Conservation (phyloP, 148 eudicot species). For the Vaccinium darrowii region DNA sequence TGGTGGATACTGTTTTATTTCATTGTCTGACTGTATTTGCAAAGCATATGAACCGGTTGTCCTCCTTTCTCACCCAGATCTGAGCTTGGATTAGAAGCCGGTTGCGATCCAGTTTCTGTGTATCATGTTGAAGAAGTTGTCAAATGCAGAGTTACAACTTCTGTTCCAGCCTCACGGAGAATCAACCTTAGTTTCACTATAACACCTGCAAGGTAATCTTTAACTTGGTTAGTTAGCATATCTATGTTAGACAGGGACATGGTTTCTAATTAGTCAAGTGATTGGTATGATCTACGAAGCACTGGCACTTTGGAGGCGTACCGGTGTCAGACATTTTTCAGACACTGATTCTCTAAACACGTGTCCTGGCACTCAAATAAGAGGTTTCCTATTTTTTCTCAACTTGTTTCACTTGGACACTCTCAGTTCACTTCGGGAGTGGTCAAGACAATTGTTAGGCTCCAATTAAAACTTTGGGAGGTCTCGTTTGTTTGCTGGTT, state of each 20-base stretch:
- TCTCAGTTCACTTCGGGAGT: not conserved
- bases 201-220: slow-evolving; percentile 47
- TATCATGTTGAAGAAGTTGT: slow-evolving; percentile 97
- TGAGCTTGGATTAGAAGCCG: slow-evolving; percentile 87
- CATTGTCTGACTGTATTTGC: not conserved
- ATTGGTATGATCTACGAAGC: not conserved
- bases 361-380: not conserved
- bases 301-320: not conserved
- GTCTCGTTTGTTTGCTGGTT: not conserved
- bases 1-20: not conserved
- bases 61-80: slow-evolving; percentile 47
- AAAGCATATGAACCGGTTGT: not conserved
- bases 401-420: not conserved
- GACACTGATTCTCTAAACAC: not conserved
- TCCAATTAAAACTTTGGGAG: not conserved
- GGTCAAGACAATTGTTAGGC: not conserved
- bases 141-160: slow-evolving; percentile 88
- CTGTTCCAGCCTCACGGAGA: slow-evolving; percentile 64
- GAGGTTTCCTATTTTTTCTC: not conserved
- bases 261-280: not conserved
- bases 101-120: slow-evolving; percentile 60
- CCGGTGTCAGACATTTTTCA: not conserved
- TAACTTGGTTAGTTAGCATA: not conserved
- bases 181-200: slow-evolving; percentile 82
- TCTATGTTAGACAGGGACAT: not conserved